Evolutionary conservation across 257 asterid species (phyloP).

Genomic region (Solanum rostratum): DNA sequence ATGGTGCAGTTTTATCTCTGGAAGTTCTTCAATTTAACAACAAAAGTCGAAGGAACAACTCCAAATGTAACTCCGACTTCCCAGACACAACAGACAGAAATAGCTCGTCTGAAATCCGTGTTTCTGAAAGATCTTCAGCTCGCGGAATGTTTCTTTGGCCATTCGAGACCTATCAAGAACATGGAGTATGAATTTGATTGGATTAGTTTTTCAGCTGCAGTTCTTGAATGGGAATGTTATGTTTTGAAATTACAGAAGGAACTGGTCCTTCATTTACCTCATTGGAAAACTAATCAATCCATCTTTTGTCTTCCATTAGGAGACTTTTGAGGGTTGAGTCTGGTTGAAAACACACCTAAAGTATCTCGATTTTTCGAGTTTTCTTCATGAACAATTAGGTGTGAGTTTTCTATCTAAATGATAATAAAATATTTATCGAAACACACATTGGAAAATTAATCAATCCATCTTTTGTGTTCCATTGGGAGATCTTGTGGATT

Average conservation of each 20-base stretch:
- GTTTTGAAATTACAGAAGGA: conserved; percentile 28
- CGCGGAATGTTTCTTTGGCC: conserved; percentile 18
- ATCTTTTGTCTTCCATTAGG: conserved; percentile 19
- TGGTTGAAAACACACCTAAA: too few relatives aligned
- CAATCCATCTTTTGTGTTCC: conserved; percentile 32
- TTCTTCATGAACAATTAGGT: too few relatives aligned
- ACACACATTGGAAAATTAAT: conserved; percentile 33
- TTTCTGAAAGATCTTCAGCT: conserved; percentile 34
- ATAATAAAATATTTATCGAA: too few relatives aligned
- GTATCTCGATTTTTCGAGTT: too few relatives aligned
- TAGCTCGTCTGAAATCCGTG: conserved; percentile 16
- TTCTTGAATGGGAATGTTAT: conserved; percentile 64
- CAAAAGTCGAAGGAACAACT: conserved; percentile 9
- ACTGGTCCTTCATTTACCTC: conserved; percentile 32
- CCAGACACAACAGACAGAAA: conserved; percentile 16
- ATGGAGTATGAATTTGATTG: conserved; percentile 17
- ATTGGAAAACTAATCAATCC: conserved; percentile 51
- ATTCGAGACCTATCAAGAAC: conserved; percentile 4
- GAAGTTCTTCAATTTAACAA: conserved; percentile 21
- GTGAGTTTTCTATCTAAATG: too few relatives aligned
- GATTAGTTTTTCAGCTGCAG: conserved; percentile 27
- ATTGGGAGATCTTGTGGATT: conserved; percentile 4
- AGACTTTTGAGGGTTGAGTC: conserved; percentile 1
- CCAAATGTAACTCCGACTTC: conserved; percentile 16
- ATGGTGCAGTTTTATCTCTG: conserved; percentile 56